A percentile compares a stretch with the other conserved stretches of the same genome.
phyloP scores from a whole-genome alignment of 2,329 filamentous ascomycete species.

The Fusarium sambucinum region DNA sequence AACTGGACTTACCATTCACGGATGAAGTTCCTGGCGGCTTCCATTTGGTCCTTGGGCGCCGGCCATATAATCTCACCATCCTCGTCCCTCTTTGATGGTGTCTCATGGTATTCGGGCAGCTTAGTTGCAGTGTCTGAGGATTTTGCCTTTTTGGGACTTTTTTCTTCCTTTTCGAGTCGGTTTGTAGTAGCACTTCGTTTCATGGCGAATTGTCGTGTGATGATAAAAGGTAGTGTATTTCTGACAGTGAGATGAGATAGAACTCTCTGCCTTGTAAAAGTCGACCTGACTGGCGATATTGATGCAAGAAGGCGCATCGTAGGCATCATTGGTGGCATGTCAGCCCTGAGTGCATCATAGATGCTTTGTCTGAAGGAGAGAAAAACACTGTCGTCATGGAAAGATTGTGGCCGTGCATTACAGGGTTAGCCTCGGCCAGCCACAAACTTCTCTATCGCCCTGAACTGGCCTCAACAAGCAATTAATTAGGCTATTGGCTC shows the following conservation, averaged over 20 bases:
- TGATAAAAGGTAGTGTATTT: not conserved
- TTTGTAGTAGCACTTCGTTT: constrained; percentile 11
- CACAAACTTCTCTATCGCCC: not conserved
- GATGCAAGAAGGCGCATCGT: constrained; percentile 13
- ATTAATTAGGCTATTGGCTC: not conserved
- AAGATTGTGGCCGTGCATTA: constrained; percentile 3
- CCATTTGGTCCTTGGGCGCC: constrained; percentile 67
- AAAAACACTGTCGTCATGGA: constrained; percentile 27
- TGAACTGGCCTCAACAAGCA: not conserved
- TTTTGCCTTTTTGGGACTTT: constrained; percentile 13
- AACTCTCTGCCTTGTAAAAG: fast-evolving
- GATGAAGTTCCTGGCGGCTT: constrained; percentile 67
- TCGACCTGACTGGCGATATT: too few relatives aligned
- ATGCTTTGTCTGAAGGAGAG: not conserved
- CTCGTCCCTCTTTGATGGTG: constrained; percentile 49
- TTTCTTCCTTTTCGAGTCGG: not conserved
- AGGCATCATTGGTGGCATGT: not conserved
- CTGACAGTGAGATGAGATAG: fast-evolving
- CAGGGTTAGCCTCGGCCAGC: not conserved
- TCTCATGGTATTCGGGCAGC: constrained; percentile 31
- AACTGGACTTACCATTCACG: constrained; percentile 63
- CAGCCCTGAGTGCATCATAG: not conserved
- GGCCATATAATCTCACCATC: constrained; percentile 70
- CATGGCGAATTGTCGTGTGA: constrained; percentile 8
- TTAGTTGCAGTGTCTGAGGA: not conserved